Evolutionary conservation across 2,329 filamentous ascomycete species (phyloP).

Genomic region (Exserohilum turcica): DNA sequence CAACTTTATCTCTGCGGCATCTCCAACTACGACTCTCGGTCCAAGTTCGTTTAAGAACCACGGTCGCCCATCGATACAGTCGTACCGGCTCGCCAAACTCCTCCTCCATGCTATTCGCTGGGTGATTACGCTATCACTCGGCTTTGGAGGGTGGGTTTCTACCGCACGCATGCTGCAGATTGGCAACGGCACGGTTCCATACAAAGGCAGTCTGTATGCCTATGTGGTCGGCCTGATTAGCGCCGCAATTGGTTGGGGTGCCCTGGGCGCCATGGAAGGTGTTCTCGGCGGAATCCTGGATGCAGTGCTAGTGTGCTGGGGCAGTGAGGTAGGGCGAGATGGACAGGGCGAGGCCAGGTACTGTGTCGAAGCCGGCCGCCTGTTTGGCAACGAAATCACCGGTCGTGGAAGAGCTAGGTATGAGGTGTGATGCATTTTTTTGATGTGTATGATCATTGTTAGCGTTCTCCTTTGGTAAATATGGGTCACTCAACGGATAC

Average conservation of each 20-base stretch:
- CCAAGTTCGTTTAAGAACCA: constrained; percentile 48
- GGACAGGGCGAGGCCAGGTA: constrained; percentile 74
- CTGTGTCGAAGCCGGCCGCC: constrained; percentile 86
- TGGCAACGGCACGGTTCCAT: constrained; percentile 53
- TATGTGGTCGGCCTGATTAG: constrained; percentile 93
- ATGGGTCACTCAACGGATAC: background rate
- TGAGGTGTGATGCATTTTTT: constrained; percentile 27
- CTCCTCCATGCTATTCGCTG: constrained; percentile 88
- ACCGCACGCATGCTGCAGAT: constrained; percentile 80
- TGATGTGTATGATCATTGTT: background rate
- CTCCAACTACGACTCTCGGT: constrained; percentile 70
- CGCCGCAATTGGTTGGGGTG: constrained; percentile 91
- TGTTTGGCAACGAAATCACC: constrained; percentile 69
- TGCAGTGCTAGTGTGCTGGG: constrained; percentile 90
- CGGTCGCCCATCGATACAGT: constrained; percentile 65
- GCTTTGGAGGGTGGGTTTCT: constrained; percentile 95
- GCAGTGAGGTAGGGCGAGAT: constrained; percentile 67
- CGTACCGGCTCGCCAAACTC: constrained; percentile 89
- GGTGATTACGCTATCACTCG: constrained; percentile 86
- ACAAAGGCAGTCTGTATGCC: constrained; percentile 83
- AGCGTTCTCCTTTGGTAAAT: background rate
- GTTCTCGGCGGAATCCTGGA: constrained; percentile 86
- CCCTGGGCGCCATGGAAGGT: constrained; percentile 88
- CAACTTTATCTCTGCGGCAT: constrained; percentile 74
- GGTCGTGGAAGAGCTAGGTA: constrained; percentile 31